Base-by-base conservation (phyloP, 2,329 filamentous ascomycete genomes). In the Beauveria sp. region DNA sequence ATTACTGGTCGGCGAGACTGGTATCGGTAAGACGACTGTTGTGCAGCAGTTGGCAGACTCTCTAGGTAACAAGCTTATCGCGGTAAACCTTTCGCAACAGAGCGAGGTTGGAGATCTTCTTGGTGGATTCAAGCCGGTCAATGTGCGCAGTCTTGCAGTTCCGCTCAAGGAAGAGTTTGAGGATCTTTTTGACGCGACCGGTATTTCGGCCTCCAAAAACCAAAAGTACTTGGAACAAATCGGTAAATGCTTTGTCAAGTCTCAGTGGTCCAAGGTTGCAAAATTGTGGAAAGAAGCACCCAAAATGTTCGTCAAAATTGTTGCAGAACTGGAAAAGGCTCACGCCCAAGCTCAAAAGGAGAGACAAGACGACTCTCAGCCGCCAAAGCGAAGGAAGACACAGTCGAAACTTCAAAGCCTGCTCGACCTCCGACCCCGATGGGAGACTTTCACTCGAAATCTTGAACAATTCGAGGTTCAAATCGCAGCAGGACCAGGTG, bases 11-110 rank as follows among this genome's bases (percentile, higher is more conserved):
- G 94, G 94, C 70, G 94, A 99, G 77, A 99, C 94, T 8, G 94
- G 94, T 78, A 97, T 96, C 55, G 94, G 94, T 68, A 99, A 99
- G 76, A 99, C 94, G 0, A 96, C 94, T 0, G 90, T 94, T 28
- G 88, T 99, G 16, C 94, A 99, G 72, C 92, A 97, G 70, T 79
- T 99, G 61, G 92, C 94, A 0, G 87, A 89, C 62, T 83, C 88
- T 3, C 81, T 97, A 30, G 91, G 92, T 1, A 89, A 92, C 70
- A 96, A 91, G 68, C 82, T 99, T 14, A 89, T 92, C 0, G 91
- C 92, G 3, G 92, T 99, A 70, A 99, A 99, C 70, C 74, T 99
- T 71, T 99, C 94, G 0, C 96, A 99, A 71, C 96, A 99, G 72
- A 97, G 92, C 69, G 96, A 99, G 74, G 92, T 90, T 46, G 90